A percentile compares a stretch with the other conserved stretches of the same genome.
Evolutionary conservation across 441 rosid species (phyloP).

Genomic region (Populus tomentosa): DNA sequence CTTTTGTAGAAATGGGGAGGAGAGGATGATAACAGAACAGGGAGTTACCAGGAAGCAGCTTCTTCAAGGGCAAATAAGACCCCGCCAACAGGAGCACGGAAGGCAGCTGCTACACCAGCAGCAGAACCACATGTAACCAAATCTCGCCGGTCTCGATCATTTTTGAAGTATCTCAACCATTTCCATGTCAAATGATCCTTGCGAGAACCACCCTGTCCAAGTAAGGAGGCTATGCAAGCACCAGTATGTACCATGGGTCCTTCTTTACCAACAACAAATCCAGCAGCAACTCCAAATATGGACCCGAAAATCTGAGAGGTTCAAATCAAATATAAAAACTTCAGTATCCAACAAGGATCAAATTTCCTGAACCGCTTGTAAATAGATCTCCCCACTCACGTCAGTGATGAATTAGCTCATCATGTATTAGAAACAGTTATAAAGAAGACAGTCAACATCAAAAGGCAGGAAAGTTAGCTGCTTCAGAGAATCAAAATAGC

Average conservation of each 20-base stretch:
- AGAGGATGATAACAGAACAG: not conserved
- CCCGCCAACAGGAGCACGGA: conserved; percentile 97
- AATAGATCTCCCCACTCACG: not conserved
- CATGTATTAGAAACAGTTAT: not conserved
- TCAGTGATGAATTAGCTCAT: not conserved
- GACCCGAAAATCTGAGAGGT: conserved; percentile 75
- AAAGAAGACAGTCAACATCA: not conserved
- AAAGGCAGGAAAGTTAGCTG: not conserved
- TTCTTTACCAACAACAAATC: conserved; percentile 94
- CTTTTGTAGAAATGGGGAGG: not conserved
- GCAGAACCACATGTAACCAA: conserved; percentile 98
- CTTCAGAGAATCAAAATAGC: not conserved
- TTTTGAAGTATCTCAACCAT: conserved; percentile 90
- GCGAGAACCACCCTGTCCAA: conserved; percentile 94
- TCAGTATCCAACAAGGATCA: too few relatives aligned
- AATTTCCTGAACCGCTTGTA: too few relatives aligned
- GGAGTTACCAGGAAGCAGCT: conserved; percentile 81
- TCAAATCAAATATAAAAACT: not conserved
- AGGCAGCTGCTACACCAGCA: conserved; percentile 98
- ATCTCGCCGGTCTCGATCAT: conserved; percentile 89
- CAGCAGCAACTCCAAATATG: conserved; percentile 86
- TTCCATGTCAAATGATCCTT: conserved; percentile 86
- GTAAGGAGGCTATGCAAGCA: conserved; percentile 85
- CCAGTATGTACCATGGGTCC: conserved; percentile 99
- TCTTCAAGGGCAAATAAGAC: conserved; percentile 97